Conservation (phyloP, 164 flowering plant species). For the Berberis thunbergii region DNA sequence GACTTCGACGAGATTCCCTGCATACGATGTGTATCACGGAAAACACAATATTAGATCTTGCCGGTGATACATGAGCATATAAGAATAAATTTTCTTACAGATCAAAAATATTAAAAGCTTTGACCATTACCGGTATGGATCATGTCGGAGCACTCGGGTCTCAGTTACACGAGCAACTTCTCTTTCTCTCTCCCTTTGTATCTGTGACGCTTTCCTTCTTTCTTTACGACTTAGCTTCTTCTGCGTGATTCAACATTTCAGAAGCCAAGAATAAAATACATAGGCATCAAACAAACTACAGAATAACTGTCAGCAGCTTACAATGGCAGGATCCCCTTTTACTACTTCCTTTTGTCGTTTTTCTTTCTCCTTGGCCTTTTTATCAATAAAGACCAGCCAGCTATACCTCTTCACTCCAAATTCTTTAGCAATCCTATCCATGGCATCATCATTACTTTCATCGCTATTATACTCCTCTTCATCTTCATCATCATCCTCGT, state of each 20-base stretch:
- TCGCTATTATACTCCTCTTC: conserved; percentile 89
- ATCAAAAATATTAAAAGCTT: not conserved
- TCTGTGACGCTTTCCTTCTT: conserved; percentile 90
- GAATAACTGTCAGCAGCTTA: conserved; percentile 30
- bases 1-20: conserved; percentile 87
- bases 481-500: conserved; percentile 71
- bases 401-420: conserved; percentile 94
- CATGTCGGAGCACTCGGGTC: conserved; percentile 57
- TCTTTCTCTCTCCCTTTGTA: conserved; percentile 89
- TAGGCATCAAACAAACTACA: not conserved
- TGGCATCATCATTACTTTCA: conserved; percentile 91
- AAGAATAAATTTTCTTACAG: not conserved
- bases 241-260: conserved; percentile 26
- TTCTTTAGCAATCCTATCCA: conserved; percentile 93
- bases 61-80: not conserved
- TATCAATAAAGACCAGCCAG: conserved; percentile 97
- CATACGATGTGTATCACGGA: conserved; percentile 9
- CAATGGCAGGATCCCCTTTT: conserved; percentile 96
- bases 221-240: conserved; percentile 96
- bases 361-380: conserved; percentile 89
- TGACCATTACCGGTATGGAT: conserved; percentile 71
- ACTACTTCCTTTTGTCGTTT: conserved; percentile 85
- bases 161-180: conserved; percentile 68
- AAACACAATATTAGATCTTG: not conserved
- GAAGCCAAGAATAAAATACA: not conserved